Evolutionary conservation across 352 stramenopile species (phyloP).

Genomic region (Phytophthora fragariae): DNA sequence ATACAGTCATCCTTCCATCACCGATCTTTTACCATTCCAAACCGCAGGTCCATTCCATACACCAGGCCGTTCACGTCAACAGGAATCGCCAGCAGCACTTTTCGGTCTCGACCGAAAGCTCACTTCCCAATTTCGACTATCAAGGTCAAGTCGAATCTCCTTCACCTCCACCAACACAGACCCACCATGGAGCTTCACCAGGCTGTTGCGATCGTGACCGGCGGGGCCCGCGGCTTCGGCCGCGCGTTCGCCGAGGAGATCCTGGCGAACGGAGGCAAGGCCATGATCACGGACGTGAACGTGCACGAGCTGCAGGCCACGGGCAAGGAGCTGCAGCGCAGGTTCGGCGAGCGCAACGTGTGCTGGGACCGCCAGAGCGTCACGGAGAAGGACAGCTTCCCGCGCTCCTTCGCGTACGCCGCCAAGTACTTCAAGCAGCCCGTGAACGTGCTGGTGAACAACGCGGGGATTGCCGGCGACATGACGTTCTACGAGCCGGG

Average conservation of each 20-base stretch:
- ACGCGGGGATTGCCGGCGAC: conserved; percentile 75
- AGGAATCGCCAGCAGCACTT: conserved; percentile 8
- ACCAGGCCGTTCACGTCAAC: conserved; percentile 35
- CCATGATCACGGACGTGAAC: conserved; percentile 84
- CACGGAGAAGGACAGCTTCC: conserved; percentile 69
- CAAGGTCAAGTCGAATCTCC: conserved; percentile 12
- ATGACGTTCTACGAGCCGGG: conserved; percentile 55
- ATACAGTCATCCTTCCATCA: neutral
- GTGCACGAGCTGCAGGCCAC: conserved; percentile 62
- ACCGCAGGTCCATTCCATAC: conserved; percentile 8
- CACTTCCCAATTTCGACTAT: conserved; percentile 31
- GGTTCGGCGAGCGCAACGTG: conserved; percentile 63
- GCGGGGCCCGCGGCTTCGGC: conserved; percentile 71
- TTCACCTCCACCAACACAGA: neutral
- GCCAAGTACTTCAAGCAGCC: conserved; percentile 62
- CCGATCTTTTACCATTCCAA: neutral
- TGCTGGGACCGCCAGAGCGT: conserved; percentile 79
- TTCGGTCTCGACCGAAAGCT: neutral
- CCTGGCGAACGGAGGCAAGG: conserved; percentile 56
- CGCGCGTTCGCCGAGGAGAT: conserved; percentile 70
- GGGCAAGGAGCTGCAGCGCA: conserved; percentile 61
- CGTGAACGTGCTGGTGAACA: conserved; percentile 85
- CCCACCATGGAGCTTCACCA: conserved; percentile 69
- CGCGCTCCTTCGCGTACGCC: conserved; percentile 64
- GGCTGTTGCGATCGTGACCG: conserved; percentile 74